phyloP scores from a whole-genome alignment of 1,139 yeast species.

The Taiozyma onychis region DNA sequence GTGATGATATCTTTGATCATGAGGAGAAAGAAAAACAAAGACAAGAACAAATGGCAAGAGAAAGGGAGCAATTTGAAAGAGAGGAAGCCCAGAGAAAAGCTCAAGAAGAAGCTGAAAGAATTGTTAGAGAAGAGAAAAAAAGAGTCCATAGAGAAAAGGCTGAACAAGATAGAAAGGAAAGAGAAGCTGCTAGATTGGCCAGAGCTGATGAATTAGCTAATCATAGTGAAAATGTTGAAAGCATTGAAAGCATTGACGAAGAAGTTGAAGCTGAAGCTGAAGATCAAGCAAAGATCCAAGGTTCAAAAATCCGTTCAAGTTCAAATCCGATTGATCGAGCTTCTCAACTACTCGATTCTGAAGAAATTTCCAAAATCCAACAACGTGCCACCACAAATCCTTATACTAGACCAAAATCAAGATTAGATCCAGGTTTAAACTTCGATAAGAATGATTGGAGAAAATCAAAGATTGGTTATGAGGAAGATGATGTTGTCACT shows the following conservation, averaged over 20 bases:
- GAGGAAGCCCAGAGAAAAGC: conserved; percentile 38
- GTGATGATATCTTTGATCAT: conserved; percentile 69
- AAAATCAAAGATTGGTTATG: conserved; percentile 13
- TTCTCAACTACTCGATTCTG: conserved; percentile 19
- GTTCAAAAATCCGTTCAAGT: conserved; percentile 28
- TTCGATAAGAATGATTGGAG: conserved; percentile 22
- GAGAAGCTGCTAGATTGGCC: conserved; percentile 17
- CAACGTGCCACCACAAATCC: conserved; percentile 36
- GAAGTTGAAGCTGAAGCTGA: conserved; percentile 13
- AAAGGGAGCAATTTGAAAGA: conserved; percentile 21
- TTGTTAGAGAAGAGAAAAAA: conserved; percentile 32
- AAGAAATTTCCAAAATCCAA: conserved; percentile 25
- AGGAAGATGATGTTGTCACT: conserved; percentile 21
- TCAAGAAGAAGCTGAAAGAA: conserved; percentile 29
- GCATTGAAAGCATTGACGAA: conserved; percentile 7
- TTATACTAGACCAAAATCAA: conserved; percentile 57
- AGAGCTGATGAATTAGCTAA: conserved; percentile 10
- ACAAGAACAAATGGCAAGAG: conserved; percentile 43
- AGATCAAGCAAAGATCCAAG: conserved; percentile 8
- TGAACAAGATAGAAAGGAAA: conserved; percentile 15
- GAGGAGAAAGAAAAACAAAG: conserved; percentile 53
- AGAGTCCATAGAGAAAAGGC: conserved; percentile 12
- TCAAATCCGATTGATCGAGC: conserved; percentile 29
- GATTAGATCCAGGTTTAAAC: conserved; percentile 54
- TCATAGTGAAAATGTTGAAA: conserved; percentile 5